Base-by-base conservation (phyloP, 805 yeast species). In the Yamadazyma insecticola region DNA sequence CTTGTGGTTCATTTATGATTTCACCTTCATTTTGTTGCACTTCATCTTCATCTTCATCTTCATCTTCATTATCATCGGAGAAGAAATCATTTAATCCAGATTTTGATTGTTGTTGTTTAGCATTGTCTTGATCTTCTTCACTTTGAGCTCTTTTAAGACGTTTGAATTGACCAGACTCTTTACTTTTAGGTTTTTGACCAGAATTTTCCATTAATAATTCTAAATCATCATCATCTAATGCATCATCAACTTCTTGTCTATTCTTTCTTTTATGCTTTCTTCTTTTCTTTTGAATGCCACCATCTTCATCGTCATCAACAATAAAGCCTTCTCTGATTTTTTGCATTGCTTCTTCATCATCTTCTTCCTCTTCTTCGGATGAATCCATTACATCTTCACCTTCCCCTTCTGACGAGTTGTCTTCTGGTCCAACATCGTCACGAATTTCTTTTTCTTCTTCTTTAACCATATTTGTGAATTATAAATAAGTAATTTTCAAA, bases 211-310 rank as follows among this genome's bases (percentile, higher is more conserved):
- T 72, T 35, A 92, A 68, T 26, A 92, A 72, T 44, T 90, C 97
- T 47, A 92, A 71, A 57, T 92, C 98, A 60, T 92, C 98, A 56
- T 90, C 96, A 50, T 92, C 97, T 31, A 92, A 69, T 30, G 77
- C 82, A 42, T 78, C 88, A 41, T 73, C 82, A 16, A 41, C 40
- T 24, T 70, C 74, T 14, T 39, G 10, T 22, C 31, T 40, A 21
- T 38, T 48, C 51, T 64, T 53, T 51, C 67, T 54, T 57, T 64
- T 60, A 54, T 63, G 58, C 55, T 58, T 45, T 22, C 41, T 38
- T 33, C 55, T 53, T 43, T 61, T 60, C 47, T 53, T 51, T 39
- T 55, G 44, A 13, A 45, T 53, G n/a, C 63, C 78, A 10, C 69
- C 79, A 15, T 70, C 79, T 13, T 79, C 94, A 36, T 83, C 95